phyloP scores from a whole-genome alignment of 805 yeast genomes.

The Brettanomyces bruxellensis region DNA sequence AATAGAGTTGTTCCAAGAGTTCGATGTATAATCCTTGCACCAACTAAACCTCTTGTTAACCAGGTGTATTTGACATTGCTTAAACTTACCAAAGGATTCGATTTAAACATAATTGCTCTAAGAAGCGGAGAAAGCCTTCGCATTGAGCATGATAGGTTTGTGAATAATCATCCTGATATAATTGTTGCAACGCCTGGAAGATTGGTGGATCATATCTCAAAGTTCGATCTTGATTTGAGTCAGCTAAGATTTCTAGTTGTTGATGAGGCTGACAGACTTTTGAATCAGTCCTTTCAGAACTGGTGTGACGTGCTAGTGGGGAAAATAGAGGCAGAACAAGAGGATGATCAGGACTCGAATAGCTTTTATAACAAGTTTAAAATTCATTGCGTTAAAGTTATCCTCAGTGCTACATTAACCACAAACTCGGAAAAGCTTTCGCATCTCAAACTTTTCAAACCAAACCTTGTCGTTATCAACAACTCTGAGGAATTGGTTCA shows the following conservation, averaged over 20 bases:
- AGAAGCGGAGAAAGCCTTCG: conserved; percentile 40
- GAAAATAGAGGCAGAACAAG: conserved; percentile 28
- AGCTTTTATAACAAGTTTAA: conserved; percentile 27
- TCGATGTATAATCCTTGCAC: conserved; percentile 74
- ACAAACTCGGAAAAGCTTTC: conserved; percentile 85
- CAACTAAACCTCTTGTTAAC: conserved; percentile 77
- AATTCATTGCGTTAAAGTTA: conserved; percentile 45
- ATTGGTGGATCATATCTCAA: conserved; percentile 63
- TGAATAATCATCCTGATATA: conserved; percentile 46
- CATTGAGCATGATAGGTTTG: conserved; percentile 53
- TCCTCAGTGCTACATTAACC: conserved; percentile 90
- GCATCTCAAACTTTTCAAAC: conserved; percentile 57
- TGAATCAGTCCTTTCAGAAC: conserved; percentile 87
- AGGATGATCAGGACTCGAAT: not conserved
- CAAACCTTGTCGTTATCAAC: conserved; percentile 70
- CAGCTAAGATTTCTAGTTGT: conserved; percentile 55
- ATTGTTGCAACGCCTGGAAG: conserved; percentile 72
- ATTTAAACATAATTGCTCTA: conserved; percentile 55
- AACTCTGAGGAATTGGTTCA: conserved; percentile 32
- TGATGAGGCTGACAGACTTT: conserved; percentile 75
- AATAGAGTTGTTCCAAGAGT: conserved; percentile 59
- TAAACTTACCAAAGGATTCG: conserved; percentile 55
- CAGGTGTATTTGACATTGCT: conserved; percentile 70
- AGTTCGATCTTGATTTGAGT: conserved; percentile 34
- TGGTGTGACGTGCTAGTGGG: conserved; percentile 63